These are phyloP conservation scores for Lathyrus sativus DNA, from an alignment of 306 rosid genomes.

Conservation along the genomic window DNA sequence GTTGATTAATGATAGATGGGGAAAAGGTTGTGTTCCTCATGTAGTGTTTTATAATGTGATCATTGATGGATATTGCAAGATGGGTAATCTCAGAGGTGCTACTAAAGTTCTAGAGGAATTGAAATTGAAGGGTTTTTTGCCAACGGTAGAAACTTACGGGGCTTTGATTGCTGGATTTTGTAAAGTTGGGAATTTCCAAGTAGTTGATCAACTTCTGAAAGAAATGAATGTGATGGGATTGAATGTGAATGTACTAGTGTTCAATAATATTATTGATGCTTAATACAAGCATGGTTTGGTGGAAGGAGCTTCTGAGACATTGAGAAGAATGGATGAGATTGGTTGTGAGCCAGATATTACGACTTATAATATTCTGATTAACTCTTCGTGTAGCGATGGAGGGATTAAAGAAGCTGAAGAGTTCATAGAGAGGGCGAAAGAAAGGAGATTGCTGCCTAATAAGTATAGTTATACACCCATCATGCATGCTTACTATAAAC, in stretches of 20 bases:
- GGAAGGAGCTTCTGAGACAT: conserved; percentile 47
- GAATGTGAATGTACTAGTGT: conserved; percentile 52
- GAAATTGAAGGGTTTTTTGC: conserved; percentile 71
- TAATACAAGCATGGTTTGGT: conserved; percentile 53
- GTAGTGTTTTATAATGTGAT: conserved; percentile 73
- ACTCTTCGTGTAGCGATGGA: conserved; percentile 59
- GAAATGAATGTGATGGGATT: conserved; percentile 71
- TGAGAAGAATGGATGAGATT: conserved; percentile 57
- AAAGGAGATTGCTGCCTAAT: conserved; percentile 53
- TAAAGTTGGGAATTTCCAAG: conserved; percentile 59
- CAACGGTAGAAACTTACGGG: conserved; percentile 63
- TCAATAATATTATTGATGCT: conserved; percentile 67
- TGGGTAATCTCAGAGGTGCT: conserved; percentile 59
- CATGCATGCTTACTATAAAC: conserved; percentile 59
- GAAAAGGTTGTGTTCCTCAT: conserved; percentile 68
- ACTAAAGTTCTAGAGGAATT: conserved; percentile 54
- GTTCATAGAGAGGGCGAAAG: conserved; percentile 51
- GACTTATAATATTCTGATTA: conserved; percentile 67
- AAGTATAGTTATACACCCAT: conserved; percentile 69
- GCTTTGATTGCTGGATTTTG: conserved; percentile 71
- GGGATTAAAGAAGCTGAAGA: conserved; percentile 63
- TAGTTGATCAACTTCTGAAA: conserved; percentile 55
- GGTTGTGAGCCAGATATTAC: conserved; percentile 71
- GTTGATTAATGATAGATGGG: conserved; percentile 71
- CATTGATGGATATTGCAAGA: conserved; percentile 72